Base-by-base conservation (phyloP, 306 rosid species). In the Mucuna pruriens region DNA sequence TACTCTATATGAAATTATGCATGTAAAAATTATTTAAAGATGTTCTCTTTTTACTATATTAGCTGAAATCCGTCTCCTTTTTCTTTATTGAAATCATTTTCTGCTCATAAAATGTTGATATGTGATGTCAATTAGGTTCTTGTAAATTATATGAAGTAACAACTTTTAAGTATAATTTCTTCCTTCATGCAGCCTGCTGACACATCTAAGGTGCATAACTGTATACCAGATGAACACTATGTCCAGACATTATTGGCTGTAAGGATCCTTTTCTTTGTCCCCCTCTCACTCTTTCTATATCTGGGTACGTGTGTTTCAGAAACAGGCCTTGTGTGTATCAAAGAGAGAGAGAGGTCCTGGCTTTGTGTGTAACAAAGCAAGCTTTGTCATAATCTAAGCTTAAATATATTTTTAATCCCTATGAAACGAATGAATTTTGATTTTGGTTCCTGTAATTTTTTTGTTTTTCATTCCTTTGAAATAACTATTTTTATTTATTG, bases 151-250 rank as follows among this genome's bases (percentile, higher is more conserved):
- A 62, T 55, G 45, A 71, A 20, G 31, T 77, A 61, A 70, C 68
- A 16, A 39, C 10, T 83, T 63, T 17, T 33, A 34, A 71, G 49
- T 77, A 57, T 70, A 55, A 29, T 39, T 82, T 64, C 9, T 78
- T 88, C 45, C 79, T 82, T 71, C 72, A 13, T 84, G 90, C 94
- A 96, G 99, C 92, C 98, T 7, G 88, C 88, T 62, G 99, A 96
- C 85, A 81, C 84, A 11, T 91, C 94, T 29, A 96, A 86, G 94
- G 80, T 85, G 76, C 99, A 96, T 82, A 96, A 96, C 83, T 96
- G 99, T 80, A 96, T 96, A 84, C 97, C 99, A 4, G 99, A 96
- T 69, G 99, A 96, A 79, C 99, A 96, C 89, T 96, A 90, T 77
- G 97, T 96, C 74, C 99, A 87, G 87, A 95, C 99, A 54, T 84